Evolutionary conservation across 306 rosid species (phyloP).

Genomic region (Notholithocarpus densiflorus): DNA sequence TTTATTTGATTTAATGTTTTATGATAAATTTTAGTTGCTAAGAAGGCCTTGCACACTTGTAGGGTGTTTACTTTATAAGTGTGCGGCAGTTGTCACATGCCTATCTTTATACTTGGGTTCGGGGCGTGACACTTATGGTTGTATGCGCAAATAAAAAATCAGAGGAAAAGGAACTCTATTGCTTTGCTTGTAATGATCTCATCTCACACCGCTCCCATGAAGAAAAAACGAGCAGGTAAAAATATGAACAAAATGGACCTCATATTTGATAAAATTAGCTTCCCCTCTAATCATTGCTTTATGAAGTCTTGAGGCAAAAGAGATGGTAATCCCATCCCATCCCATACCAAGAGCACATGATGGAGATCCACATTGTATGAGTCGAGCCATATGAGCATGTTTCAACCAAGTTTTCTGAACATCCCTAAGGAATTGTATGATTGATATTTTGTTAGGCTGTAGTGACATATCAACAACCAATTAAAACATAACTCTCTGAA

Average conservation of each 20-base stretch:
- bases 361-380: background rate
- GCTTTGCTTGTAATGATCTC: background rate
- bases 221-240: background rate
- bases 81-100: too few relatives aligned
- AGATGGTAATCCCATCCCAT: background rate
- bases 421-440: background rate
- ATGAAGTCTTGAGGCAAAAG: background rate
- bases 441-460: background rate
- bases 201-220: background rate
- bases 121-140: background rate
- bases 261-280: background rate
- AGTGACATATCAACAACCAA: background rate
- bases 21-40: too few relatives aligned
- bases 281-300: background rate
- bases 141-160: background rate
- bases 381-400: background rate
- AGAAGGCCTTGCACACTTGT: too few relatives aligned
- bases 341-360: too few relatives aligned
- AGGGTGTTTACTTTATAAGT: too few relatives aligned
- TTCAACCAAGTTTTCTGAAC: conserved; percentile 5
- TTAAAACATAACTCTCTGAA: background rate
- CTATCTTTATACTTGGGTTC: too few relatives aligned
- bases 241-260: background rate
- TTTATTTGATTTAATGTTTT: too few relatives aligned
- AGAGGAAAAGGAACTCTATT: background rate